Evolutionary conservation across 2,329 filamentous ascomycete genomes (phyloP).

Genomic region (Calycina herbarum): DNA sequence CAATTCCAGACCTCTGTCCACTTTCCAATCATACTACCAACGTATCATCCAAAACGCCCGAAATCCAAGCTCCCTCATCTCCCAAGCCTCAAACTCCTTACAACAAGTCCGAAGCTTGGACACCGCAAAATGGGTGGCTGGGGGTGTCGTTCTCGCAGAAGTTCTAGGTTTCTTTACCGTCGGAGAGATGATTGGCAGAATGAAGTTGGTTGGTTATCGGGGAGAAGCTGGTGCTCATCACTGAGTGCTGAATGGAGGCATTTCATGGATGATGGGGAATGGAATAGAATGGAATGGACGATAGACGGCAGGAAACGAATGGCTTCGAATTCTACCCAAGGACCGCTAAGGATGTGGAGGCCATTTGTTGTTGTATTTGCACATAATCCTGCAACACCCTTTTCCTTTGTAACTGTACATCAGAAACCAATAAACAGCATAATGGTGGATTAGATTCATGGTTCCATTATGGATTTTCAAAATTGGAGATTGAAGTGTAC

Average conservation of each 20-base stretch:
- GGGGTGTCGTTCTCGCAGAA: conserved; percentile 80
- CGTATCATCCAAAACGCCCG: conserved; percentile 68
- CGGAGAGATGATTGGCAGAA: conserved; percentile 92
- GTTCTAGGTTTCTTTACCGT: conserved; percentile 96
- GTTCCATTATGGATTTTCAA: neutral
- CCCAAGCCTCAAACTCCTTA: conserved; percentile 54
- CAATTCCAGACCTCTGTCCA: conserved; percentile 63
- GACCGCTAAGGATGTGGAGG: conserved; percentile 9
- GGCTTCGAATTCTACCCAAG: conserved; percentile 11
- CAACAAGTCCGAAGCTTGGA: conserved; percentile 67
- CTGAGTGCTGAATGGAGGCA: conserved; percentile 39
- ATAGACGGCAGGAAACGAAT: conserved; percentile 20
- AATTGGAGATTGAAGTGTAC: neutral
- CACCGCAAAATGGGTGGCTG: conserved; percentile 67
- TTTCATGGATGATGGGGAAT: neutral
- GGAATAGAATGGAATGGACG: neutral
- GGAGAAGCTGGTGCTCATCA: conserved; percentile 63
- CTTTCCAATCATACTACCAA: conserved; percentile 86
- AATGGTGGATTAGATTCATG: conserved; percentile 26
- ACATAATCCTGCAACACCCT: conserved; percentile 22
- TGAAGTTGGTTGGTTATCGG: conserved; percentile 93
- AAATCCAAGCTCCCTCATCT: conserved; percentile 63
- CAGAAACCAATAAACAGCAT: conserved; percentile 31
- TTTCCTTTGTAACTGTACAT: conserved; percentile 34
- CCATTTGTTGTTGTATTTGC: conserved; percentile 23